These are phyloP conservation scores for Salix udensis DNA, from an alignment of 345 rosid genomes.

Conservation along the genomic window DNA sequence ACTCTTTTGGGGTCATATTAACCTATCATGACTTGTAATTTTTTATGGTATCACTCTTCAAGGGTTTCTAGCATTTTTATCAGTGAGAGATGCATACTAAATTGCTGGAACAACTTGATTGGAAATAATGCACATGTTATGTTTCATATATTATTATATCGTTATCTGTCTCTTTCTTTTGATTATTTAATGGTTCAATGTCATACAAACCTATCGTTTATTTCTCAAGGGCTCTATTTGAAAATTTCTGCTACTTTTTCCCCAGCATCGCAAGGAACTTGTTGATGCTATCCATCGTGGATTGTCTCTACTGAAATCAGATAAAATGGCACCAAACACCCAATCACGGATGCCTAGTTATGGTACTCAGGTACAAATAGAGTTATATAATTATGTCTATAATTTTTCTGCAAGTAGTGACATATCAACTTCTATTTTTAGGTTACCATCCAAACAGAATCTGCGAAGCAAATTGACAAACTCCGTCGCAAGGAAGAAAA, in stretches of 20 bases:
- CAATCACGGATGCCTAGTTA: slow-evolving; percentile 88
- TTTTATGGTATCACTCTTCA: not conserved
- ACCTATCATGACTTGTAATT: too few species aligned
- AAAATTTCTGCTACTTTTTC: slow-evolving; percentile 20
- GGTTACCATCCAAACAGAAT: slow-evolving; percentile 95
- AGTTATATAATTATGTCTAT: not conserved
- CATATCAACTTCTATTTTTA: slow-evolving; percentile 26
- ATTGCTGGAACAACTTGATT: not conserved
- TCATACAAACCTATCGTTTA: not conserved
- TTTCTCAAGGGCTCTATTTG: not conserved
- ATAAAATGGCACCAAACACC: slow-evolving; percentile 56
- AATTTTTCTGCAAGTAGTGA: not conserved
- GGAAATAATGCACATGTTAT: not conserved
- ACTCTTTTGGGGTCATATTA: too few species aligned
- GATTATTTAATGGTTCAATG: not conserved
- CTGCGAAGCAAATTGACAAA: slow-evolving; percentile 84
- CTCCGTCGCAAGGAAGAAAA: slow-evolving; percentile 97
- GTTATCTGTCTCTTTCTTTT: not conserved
- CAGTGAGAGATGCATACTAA: not conserved
- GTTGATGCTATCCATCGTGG: slow-evolving; percentile 88
- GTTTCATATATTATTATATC: not conserved
- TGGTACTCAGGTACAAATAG: slow-evolving; percentile 75
- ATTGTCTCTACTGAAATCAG: slow-evolving; percentile 60
- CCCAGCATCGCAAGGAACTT: slow-evolving; percentile 83
- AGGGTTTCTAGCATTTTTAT: not conserved